Percentiles rank a stretch among this genome's conserved stretches.
Evolutionary conservation across 73 alveolate species (phyloP).

Genomic region (Effrenium voratum): DNA sequence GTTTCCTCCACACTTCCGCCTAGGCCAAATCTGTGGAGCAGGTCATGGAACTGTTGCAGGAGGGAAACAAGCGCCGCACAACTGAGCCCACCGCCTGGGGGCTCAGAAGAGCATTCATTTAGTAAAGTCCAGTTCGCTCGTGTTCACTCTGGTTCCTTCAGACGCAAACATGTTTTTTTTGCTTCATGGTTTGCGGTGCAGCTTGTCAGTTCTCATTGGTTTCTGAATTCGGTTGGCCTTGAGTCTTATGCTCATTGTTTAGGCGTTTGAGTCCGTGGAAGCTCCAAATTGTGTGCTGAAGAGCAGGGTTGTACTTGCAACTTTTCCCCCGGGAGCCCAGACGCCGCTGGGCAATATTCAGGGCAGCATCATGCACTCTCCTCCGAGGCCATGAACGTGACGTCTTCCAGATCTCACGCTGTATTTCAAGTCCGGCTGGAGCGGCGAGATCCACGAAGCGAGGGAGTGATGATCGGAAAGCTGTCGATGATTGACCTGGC

Average conservation of each 20-base stretch:
- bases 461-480: slow-evolving; percentile 97
- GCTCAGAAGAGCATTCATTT: no score
- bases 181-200: no score
- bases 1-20: not conserved
- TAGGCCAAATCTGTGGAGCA: slow-evolving; percentile 80
- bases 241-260: no score
- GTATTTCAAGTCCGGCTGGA: slow-evolving; percentile 95
- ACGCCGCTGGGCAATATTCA: not conserved
- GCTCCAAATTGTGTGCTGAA: no score
- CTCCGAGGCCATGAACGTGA: slow-evolving; percentile 97
- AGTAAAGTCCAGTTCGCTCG: no score
- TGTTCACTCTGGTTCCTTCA: no score
- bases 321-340: no score
- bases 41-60: slow-evolving; percentile 95
- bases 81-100: slow-evolving; percentile 98
- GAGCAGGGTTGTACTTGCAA: no score
- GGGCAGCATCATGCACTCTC: not conserved
- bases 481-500: slow-evolving; percentile 99
- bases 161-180: no score
- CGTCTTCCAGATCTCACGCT: slow-evolving; percentile 99
- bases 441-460: slow-evolving; percentile 50
- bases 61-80: slow-evolving; percentile 99
- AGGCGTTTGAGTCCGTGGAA: no score
- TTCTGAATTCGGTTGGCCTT: no score
- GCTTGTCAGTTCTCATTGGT: no score